Conservation (phyloP, 2,329 filamentous ascomycete genomes). For the Acephala macrosclerotiorum region DNA sequence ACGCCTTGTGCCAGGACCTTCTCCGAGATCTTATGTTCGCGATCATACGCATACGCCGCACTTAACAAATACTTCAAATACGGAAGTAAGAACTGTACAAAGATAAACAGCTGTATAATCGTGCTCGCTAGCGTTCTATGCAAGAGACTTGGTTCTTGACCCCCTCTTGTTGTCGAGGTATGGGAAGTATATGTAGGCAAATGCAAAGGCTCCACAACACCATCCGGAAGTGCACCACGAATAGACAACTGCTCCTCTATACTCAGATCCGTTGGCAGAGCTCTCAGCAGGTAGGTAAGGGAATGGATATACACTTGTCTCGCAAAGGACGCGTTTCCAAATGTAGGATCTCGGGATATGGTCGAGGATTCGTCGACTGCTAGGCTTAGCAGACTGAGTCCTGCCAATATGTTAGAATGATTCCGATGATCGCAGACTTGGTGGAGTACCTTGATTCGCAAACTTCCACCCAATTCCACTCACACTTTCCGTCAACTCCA, state of each 20-base stretch:
- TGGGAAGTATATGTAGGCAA: constrained; percentile 9
- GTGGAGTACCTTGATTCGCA: constrained; percentile 53
- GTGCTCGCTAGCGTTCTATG: constrained; percentile 63
- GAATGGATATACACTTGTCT: constrained; percentile 71
- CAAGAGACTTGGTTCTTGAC: constrained; percentile 55
- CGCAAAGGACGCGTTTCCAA: constrained; percentile 54
- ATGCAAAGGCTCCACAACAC: constrained; percentile 35
- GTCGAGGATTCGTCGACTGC: constrained; percentile 53
- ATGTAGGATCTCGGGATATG: constrained; percentile 39
- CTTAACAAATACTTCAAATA: constrained; percentile 63
- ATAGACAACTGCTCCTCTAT: constrained; percentile 60
- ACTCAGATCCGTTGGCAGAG: constrained; percentile 64
- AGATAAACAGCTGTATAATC: constrained; percentile 65
- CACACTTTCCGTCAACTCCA: constrained; percentile 33
- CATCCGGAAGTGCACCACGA: constrained; percentile 56
- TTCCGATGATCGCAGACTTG: not conserved
- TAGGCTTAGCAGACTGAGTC: constrained; percentile 54
- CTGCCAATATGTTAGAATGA: constrained; percentile 39
- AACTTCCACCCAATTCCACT: constrained; percentile 59
- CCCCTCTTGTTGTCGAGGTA: constrained; percentile 33
- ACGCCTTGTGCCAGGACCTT: constrained; percentile 60
- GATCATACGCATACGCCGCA: constrained; percentile 67
- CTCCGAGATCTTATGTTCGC: constrained; percentile 70
- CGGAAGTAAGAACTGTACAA: constrained; percentile 66
- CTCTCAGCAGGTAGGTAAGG: constrained; percentile 68